phyloP scores from a whole-genome alignment of 495 filamentous ascomycete species.

The Neurospora pannonica region DNA sequence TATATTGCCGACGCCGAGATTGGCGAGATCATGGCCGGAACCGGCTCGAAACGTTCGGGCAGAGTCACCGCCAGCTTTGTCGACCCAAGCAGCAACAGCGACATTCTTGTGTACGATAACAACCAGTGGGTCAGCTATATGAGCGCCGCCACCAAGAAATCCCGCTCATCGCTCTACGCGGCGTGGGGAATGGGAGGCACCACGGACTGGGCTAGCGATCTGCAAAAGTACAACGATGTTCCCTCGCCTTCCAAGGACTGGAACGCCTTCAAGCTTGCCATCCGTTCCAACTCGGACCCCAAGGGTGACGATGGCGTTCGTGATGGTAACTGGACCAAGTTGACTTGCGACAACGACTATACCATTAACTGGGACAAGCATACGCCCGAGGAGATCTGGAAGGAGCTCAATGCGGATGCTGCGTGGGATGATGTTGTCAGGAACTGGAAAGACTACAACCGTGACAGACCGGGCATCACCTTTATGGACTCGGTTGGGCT shows the following conservation, averaged over 20 bases:
- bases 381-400: conserved; percentile 11
- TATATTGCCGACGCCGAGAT: conserved; percentile 12
- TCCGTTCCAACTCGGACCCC: background rate
- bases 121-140: conserved; percentile 4
- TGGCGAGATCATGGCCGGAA: background rate
- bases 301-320: background rate
- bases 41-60: background rate
- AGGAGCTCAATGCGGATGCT: conserved; percentile 8
- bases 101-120: background rate
- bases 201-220: conserved; percentile 5
- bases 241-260: conserved; percentile 2
- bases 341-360: conserved; percentile 10
- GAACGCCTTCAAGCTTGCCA: background rate
- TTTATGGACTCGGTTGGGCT: conserved; percentile 69
- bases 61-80: background rate
- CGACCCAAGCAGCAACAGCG: background rate
- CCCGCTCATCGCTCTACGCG: background rate
- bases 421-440: conserved; percentile 17
- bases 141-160: background rate
- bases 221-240: background rate
- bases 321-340: conserved; percentile 13
- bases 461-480: conserved; percentile 32
- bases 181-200: conserved; percentile 5
- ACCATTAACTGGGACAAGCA: background rate
- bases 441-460: conserved; percentile 4